Conservation (phyloP, 2,329 filamentous ascomycete species). For the Fusarium chlamydosporum region DNA sequence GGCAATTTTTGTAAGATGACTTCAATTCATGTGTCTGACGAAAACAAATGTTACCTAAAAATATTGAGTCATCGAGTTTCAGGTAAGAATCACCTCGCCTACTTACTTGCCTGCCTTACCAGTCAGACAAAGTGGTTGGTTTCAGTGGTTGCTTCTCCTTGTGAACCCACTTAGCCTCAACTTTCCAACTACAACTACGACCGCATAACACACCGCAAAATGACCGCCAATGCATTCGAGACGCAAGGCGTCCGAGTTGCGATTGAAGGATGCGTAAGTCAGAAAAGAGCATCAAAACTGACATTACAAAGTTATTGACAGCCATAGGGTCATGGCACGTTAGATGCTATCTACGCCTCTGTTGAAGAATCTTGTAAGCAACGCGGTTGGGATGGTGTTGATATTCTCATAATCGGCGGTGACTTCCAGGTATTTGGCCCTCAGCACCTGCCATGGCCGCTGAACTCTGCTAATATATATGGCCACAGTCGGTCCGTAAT, state of each 20-base stretch:
- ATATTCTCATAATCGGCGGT: conserved; percentile 93
- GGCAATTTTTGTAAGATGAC: background rate
- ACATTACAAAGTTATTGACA: conserved; percentile 38
- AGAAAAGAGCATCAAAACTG: background rate
- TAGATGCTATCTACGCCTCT: conserved; percentile 91
- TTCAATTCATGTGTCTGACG: background rate
- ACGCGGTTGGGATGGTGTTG: conserved; percentile 84
- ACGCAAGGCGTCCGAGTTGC: conserved; percentile 77
- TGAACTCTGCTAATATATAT: conserved; percentile 26
- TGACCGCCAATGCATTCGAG: conserved; percentile 55
- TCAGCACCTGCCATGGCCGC: background rate
- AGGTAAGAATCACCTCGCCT: background rate
- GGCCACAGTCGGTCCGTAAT: conserved; percentile 82
- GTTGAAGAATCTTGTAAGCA: conserved; percentile 76
- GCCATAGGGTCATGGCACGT: conserved; percentile 85
- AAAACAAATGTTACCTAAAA: background rate
- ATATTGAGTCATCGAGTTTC: conserved; percentile 9
- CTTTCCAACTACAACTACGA: conserved; percentile 36
- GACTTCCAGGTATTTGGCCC: conserved; percentile 82
- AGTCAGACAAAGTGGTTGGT: background rate
- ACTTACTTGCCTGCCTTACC: background rate
- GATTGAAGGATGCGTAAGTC: conserved; percentile 85
- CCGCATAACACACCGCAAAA: conserved; percentile 35
- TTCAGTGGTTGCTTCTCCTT: conserved; percentile 19
- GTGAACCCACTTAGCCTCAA: conserved; percentile 33